phyloP scores from a whole-genome alignment of 345 rosid genomes.

The Moricandia arvensis region DNA sequence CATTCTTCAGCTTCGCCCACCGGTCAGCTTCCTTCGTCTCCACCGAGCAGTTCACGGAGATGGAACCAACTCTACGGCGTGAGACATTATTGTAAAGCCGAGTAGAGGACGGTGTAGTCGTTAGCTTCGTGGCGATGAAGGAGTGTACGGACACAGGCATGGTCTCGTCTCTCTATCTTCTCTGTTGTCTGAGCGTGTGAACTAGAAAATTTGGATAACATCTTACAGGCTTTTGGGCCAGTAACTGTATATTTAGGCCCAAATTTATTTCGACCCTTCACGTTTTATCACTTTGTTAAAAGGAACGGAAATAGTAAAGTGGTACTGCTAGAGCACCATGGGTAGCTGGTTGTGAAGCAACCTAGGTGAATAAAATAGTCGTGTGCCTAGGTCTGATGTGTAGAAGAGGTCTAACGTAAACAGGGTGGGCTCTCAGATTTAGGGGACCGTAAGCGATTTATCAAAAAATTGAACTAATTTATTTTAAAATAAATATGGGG shows the following conservation, averaged over 20 bases:
- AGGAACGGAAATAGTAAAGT: too few relatives aligned
- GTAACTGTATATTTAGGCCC: background rate
- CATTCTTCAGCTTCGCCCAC: slow-evolving; percentile 58
- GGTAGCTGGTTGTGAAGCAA: too few relatives aligned
- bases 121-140: slow-evolving; percentile 35
- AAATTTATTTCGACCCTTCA: background rate
- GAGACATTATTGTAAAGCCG: slow-evolving; percentile 13
- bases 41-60: slow-evolving; percentile 50
- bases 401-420: too few relatives aligned
- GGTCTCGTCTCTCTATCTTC: background rate
- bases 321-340: too few relatives aligned
- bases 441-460: too few relatives aligned
- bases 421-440: too few relatives aligned
- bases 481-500: too few relatives aligned
- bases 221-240: background rate
- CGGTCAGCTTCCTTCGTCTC: slow-evolving; percentile 41
- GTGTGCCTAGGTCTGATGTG: too few relatives aligned
- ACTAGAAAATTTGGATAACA: slow-evolving; percentile 6
- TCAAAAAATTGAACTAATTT: too few relatives aligned
- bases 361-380: too few relatives aligned
- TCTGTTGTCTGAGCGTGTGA: background rate
- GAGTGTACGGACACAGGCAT: slow-evolving; percentile 36
- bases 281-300: background rate
- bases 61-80: slow-evolving; percentile 22
- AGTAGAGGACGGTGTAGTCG: slow-evolving; percentile 23